Base-by-base conservation (phyloP, 192 early-diverging fungal species). In the Backusella parvicylindrica region DNA sequence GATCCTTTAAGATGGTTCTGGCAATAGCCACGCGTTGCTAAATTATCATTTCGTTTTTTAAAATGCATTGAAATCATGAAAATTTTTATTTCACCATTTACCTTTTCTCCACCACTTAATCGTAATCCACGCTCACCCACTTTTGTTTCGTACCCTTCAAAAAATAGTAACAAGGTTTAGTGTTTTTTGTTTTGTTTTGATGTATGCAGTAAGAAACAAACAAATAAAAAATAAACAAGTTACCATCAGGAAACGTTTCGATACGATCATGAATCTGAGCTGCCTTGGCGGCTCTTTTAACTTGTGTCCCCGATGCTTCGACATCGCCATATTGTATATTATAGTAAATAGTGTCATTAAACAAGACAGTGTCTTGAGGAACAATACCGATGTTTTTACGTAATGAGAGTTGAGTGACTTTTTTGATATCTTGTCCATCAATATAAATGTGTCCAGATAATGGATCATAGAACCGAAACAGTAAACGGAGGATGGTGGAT, bases 331-430 rank as follows among this genome's bases (percentile, higher is more conserved):
- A 99, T 23, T 91, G 91, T 79, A 99, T 97, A 82, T 99, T 99
- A 87, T 96, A 97, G 53, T 86, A 87, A 71, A 99, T 91, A 21
- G 95, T 93, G 69, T 98, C 95, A 81, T 99, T 99, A 84, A 99
- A 99, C 26, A 98, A 86, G 0, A 98, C 95, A 15, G 96, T 97
- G 80, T 98, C 96, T 81, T 95, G 91, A 18, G 97, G 96, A 18
- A 99, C 97, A 28, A 98, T 95, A 26, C 96, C 96, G 69, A 99
- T 94, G 53, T 87, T 87, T 32, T 86, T 81, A 16, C 97, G 89
- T 50, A 99, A 88, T 53, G 91, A 92, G 53, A 82, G 74, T 75
- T 94, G 94, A 0, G 83, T 89, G 33, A 92, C 88, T 33, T 71
- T 31, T 21, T 87, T 81, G 37, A 94, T 88, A 74, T 94, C 92